A percentile compares a stretch with the other conserved stretches of the same genome.
Conservation (phyloP, 257 asterid genomes). For the Solanum dulcamara region DNA sequence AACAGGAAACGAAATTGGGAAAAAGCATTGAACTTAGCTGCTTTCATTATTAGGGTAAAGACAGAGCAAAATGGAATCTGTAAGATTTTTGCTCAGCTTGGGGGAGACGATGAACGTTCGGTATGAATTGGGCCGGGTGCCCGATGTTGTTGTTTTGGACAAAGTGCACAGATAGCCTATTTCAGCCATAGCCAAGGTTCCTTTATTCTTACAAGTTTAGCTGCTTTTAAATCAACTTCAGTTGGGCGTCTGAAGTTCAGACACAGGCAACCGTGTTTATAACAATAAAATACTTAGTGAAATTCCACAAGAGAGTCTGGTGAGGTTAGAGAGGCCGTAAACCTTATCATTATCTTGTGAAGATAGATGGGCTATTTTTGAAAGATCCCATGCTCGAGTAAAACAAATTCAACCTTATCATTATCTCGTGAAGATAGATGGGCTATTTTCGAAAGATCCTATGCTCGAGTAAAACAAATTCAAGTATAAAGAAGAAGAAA, state of each 20-base stretch:
- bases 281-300: background rate
- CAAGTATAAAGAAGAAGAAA: background rate
- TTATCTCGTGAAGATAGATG: background rate
- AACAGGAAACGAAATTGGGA: conserved; percentile 2
- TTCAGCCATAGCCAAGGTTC: background rate
- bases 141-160: background rate
- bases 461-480: background rate
- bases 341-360: background rate
- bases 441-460: rapidly evolving
- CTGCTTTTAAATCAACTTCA: background rate
- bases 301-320: background rate
- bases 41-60: conserved; percentile 4
- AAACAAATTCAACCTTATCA: too few species aligned
- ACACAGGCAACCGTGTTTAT: background rate
- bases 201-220: background rate
- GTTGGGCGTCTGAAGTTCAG: background rate
- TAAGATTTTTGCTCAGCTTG: background rate
- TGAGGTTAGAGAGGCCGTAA: background rate
- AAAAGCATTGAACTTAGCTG: conserved; percentile 5
- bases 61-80: background rate
- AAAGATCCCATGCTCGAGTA: too few species aligned
- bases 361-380: too few species aligned
- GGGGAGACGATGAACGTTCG: background rate
- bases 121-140: background rate
- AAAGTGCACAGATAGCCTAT: background rate